Evolutionary conservation across 768 basidiomycete genomes (phyloP).

Genomic region (Macrolepiota albuminosa): DNA sequence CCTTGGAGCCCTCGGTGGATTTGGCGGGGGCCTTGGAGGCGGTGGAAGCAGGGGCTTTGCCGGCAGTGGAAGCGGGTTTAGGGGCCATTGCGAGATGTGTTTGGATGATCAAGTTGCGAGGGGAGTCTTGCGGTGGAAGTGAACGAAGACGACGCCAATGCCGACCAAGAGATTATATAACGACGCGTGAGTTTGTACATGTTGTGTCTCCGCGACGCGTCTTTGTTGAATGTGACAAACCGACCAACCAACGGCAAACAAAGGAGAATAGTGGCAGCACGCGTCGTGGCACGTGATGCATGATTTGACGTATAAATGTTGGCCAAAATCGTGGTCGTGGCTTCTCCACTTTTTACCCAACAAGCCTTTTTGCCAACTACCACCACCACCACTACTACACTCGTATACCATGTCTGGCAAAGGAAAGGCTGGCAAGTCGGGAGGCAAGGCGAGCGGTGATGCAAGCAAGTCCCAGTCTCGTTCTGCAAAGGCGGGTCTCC

Average conservation of each 20-base stretch:
- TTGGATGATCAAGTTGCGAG: conserved; percentile 1
- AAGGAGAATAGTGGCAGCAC: background rate
- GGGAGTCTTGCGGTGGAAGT: conserved; percentile 11
- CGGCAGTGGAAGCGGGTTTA: conserved; percentile 78
- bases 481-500: conserved; percentile 70
- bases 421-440: conserved; percentile 41
- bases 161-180: conserved; percentile 31
- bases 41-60: conserved; percentile 69
- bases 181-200: conserved; percentile 40
- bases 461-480: conserved; percentile 58
- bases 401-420: conserved; percentile 42
- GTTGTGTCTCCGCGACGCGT: conserved; percentile 35
- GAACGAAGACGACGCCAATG: conserved; percentile 30
- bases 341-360: conserved; percentile 17
- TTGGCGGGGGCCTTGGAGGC: conserved; percentile 73
- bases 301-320: conserved; percentile 31
- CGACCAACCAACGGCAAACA: background rate
- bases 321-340: conserved; percentile 1
- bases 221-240: conserved; percentile 29
- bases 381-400: conserved; percentile 15
- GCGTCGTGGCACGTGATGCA: conserved; percentile 14
- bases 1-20: conserved; percentile 56
- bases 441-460: conserved; percentile 46
- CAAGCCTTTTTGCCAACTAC: conserved; percentile 1
- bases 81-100: conserved; percentile 55